These are phyloP conservation scores for Carex kokanica DNA, from an alignment of 176 grass and related monocot species.

Conservation along the genomic window DNA sequence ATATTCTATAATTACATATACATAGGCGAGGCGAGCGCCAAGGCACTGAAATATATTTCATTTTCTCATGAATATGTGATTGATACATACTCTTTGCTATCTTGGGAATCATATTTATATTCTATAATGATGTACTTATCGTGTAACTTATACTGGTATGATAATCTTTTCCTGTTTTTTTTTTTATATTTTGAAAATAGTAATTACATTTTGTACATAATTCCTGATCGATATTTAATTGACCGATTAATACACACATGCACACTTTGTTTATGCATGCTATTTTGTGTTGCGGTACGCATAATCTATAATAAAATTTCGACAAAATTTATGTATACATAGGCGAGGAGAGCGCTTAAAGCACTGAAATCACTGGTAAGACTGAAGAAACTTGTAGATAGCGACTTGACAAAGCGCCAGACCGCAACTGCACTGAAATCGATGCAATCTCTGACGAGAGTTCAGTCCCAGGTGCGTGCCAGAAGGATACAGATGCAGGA, in stretches of 20 bases:
- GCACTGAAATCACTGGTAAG: constrained; percentile 41
- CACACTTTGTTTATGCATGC: constrained; percentile 8
- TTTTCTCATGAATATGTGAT: too few relatives aligned
- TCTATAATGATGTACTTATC: constrained; percentile 41
- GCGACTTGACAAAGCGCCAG: constrained; percentile 52
- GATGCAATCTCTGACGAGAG: constrained; percentile 62
- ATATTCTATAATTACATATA: background rate
- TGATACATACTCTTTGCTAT: background rate
- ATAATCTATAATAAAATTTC: constrained; percentile 7
- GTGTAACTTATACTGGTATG: constrained; percentile 33
- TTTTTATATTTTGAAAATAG: background rate
- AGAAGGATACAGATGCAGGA: constrained; percentile 67
- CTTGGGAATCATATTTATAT: background rate
- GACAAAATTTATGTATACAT: background rate
- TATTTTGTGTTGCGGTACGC: background rate
- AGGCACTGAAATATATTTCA: constrained; percentile 28
- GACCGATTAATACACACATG: constrained; percentile 6
- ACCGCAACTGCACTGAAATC: constrained; percentile 44
- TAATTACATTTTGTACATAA: constrained; percentile 8
- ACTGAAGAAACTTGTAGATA: constrained; percentile 53
- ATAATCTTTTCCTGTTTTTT: constrained; percentile 6
- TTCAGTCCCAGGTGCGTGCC: constrained; percentile 62
- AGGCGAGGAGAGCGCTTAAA: constrained; percentile 47
- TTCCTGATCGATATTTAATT: constrained; percentile 28
- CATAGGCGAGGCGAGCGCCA: constrained; percentile 45